Base-by-base conservation (phyloP, 257 asterid genomes). In the Misopates orontium region DNA sequence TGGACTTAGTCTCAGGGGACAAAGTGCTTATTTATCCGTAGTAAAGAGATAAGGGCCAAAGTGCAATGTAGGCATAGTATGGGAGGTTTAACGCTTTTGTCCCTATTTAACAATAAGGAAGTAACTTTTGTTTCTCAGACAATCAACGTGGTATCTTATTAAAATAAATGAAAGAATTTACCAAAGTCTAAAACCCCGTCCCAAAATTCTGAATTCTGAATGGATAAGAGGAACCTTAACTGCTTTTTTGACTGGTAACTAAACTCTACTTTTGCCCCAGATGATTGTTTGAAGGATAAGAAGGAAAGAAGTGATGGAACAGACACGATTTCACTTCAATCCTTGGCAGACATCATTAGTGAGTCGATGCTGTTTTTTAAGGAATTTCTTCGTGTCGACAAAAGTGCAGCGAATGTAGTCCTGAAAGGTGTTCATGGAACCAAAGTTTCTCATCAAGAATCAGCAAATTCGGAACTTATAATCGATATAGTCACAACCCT, bases 381-480 rank as follows among this genome's bases (percentile, higher is more conserved):
- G 63, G 90, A 86, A 0, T 88, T 91, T 73, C 78, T 88, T 56
- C 74, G 53, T n/a, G 67, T 86, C 16, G 95, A 91, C 66, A 91
- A 86, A 74, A 82, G 65, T 19, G 78, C 77, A 40, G 25, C 71
- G 3, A 67, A 21, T 44, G 57, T 65, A n/a, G 53, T 45, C 72
- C 39, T 49, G 21, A 81, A 83, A 77, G 76, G 80, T 13, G 25
- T 52, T 31, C 75, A 61, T 1, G 64, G 75, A 67, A 56, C 71
- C 23, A 75, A 71, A 49, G 67, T 65, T 31, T 77, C 72, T 45
- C 54, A 10, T 41, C 75, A 10, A 51, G 75, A 78, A 25, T 63
- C 73, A 6, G 54, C 60, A 44, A 79, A 76, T 56, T 56, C 76
- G 2, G 79, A 79, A 76, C 83, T 88, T 41, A 50, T 88, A 9